Percentiles rank a stretch among this genome's conserved stretches.
Evolutionary conservation across 345 rosid species (phyloP).

Genomic region (Noccaea caerulescens): DNA sequence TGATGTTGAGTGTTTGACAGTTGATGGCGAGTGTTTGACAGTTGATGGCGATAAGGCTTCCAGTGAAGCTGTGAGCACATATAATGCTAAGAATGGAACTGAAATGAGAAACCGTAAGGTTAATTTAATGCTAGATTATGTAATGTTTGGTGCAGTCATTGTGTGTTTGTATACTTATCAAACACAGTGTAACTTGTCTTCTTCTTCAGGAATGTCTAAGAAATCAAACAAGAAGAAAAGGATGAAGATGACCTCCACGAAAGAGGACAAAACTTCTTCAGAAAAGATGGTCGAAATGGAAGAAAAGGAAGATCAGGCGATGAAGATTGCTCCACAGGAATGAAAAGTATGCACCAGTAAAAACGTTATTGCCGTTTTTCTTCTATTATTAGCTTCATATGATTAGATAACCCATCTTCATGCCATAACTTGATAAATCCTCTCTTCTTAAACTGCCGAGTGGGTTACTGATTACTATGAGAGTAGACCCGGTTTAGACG

Average conservation of each 20-base stretch:
- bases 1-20: no score
- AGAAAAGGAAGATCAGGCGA: conserved; percentile 60
- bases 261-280: conserved; percentile 16
- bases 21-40: no score
- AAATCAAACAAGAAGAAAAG: conserved; percentile 42
- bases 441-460: conserved; percentile 53
- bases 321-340: conserved; percentile 68
- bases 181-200: background rate
- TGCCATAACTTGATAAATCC: conserved; percentile 8
- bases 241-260: conserved; percentile 19
- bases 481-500: conserved; percentile 75
- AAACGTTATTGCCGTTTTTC: no score
- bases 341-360: conserved; percentile 80
- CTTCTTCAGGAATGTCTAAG: conserved; percentile 41
- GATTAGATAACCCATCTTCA: conserved; percentile 5
- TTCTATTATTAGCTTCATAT: conserved; percentile 10
- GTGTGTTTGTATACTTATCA: background rate
- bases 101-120: conserved; percentile 32
- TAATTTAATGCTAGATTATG: background rate
- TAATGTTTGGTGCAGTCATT: background rate
- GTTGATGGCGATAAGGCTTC: conserved; percentile 17
- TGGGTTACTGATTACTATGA: conserved; percentile 77
- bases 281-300: conserved; percentile 40
- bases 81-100: conserved; percentile 9
- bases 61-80: background rate